A percentile compares a stretch with the other conserved stretches of the same genome.
Evolutionary conservation across 169 alveolate species (phyloP).

Genomic region (Nephromyces sp.): DNA sequence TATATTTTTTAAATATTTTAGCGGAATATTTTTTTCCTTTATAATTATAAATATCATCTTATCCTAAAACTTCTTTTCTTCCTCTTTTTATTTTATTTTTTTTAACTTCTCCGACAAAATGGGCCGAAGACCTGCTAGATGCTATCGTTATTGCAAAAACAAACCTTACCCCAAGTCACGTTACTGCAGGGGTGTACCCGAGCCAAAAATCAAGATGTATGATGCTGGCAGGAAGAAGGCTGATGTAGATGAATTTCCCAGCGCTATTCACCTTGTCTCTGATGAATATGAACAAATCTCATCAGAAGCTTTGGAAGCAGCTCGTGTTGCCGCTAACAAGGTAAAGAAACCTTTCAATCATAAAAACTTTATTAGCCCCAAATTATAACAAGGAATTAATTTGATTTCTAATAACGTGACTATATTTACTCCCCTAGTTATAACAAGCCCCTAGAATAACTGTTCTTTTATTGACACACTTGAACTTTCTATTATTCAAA

Average conservation of each 20-base stretch:
- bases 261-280: slow-evolving; percentile 90
- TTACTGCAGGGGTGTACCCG: slow-evolving; percentile 99
- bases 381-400: too few species aligned
- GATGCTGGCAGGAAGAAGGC: slow-evolving; percentile 97
- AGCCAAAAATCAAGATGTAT: slow-evolving; percentile 94
- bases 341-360: too few species aligned
- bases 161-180: slow-evolving; percentile 99
- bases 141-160: slow-evolving; percentile 95
- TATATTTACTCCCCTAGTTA: not conserved
- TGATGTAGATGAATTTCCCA: slow-evolving; percentile 91
- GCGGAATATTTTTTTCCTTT: too few species aligned
- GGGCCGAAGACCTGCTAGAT: slow-evolving; percentile 99
- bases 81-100: not conserved
- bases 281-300: slow-evolving; percentile 96
- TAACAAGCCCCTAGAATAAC: not conserved
- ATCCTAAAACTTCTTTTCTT: too few species aligned
- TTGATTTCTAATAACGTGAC: not conserved
- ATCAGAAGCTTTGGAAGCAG: slow-evolving; percentile 99
- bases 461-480: not conserved
- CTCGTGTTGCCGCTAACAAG: slow-evolving; percentile 97
- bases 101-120: slow-evolving; percentile 47
- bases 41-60: too few species aligned
- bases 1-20: too few species aligned
- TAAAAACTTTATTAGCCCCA: too few species aligned
- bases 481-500: not conserved